Conservation (phyloP, 2,329 filamentous ascomycete genomes). For the Trichocomaceae sp. region DNA sequence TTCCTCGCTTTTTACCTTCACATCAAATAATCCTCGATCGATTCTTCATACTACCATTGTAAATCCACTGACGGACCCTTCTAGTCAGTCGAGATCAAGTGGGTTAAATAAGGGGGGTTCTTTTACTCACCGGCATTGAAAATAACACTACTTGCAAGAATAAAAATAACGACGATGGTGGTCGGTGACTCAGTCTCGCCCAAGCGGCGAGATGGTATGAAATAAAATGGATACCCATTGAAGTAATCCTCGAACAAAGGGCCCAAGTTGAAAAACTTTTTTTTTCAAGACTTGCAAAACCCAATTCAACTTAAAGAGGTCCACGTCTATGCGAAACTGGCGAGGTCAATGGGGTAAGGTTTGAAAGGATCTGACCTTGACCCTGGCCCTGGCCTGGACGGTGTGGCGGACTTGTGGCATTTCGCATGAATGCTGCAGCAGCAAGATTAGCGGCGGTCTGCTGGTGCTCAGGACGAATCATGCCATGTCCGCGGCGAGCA, state of each 20-base stretch:
- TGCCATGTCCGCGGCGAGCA: constrained; percentile 24
- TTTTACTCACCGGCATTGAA: background rate
- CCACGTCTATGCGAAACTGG: constrained; percentile 1
- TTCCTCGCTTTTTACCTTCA: background rate
- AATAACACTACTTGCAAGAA: background rate
- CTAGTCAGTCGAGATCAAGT: background rate
- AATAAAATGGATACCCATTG: background rate
- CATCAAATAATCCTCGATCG: background rate
- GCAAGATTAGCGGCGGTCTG: background rate
- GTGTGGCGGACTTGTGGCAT: constrained; percentile 1
- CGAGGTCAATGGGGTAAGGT: constrained; percentile 5
- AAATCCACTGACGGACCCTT: background rate
- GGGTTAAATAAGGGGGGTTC: background rate
- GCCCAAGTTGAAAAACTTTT: background rate
- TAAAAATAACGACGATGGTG: background rate
- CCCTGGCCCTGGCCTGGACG: background rate
- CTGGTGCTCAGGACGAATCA: background rate
- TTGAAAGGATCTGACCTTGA: background rate
- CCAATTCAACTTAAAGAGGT: background rate
- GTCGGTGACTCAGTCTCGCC: background rate
- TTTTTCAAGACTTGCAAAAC: background rate
- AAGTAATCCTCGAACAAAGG: background rate
- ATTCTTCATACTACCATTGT: background rate
- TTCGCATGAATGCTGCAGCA: constrained; percentile 1
- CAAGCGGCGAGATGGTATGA: background rate